Conservation (phyloP, 2,329 filamentous ascomycete species). For the Beauveria caledonica region DNA sequence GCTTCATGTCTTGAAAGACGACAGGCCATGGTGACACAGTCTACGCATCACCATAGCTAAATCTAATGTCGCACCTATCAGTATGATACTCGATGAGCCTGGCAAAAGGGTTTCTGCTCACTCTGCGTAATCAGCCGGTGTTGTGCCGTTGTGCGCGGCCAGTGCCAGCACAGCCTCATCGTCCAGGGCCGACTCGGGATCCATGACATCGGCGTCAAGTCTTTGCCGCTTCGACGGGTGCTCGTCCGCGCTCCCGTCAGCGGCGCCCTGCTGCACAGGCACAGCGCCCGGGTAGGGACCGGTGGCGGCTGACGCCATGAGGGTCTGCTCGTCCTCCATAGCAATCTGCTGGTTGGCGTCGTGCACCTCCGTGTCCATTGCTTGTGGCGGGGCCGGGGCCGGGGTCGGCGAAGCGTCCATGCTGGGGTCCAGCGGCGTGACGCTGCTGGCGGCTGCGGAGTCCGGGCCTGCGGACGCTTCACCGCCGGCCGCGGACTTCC, state of each 20-base stretch:
- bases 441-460: not conserved
- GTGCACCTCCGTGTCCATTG: not conserved
- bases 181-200: constrained; percentile 30
- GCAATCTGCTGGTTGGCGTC: not conserved
- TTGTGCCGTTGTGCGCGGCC: constrained; percentile 33
- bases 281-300: not conserved
- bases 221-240: constrained; percentile 33
- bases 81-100: not conserved
- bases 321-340: constrained; percentile 5
- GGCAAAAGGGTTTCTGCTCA: constrained; percentile 22
- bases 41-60: constrained; percentile 35
- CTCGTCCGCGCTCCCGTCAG: constrained; percentile 19
- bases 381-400: not conserved
- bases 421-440: not conserved
- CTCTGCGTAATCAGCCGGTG: constrained; percentile 35
- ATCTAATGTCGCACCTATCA: constrained; percentile 21
- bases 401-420: not conserved
- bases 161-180: constrained; percentile 42
- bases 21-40: no score
- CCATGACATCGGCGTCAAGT: constrained; percentile 25
- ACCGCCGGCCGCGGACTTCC: constrained; percentile 26
- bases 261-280: not conserved
- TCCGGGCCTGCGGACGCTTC: not conserved
- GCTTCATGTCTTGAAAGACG: not conserved
- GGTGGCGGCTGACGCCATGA: not conserved